Evolutionary conservation across 169 alveolate species (phyloP).

Genomic region (Plasmodium gallinaceum): DNA sequence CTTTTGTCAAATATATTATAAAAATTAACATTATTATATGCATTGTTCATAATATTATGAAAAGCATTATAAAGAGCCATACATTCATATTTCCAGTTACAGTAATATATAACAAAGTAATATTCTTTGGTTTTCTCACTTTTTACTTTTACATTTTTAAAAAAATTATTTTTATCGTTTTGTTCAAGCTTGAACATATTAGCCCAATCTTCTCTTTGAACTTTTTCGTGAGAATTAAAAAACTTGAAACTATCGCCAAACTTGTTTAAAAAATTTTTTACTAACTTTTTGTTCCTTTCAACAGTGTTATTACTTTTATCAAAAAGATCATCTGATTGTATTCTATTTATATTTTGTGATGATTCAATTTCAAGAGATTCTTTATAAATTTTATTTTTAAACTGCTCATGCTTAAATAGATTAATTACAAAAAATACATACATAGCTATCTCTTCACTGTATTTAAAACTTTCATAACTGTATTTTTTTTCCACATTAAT

Average conservation of each 20-base stretch:
- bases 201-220: slow-evolving; percentile 76
- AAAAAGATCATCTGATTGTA: not conserved
- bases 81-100: slow-evolving; percentile 75
- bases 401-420: slow-evolving; percentile 74
- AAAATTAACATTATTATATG: slow-evolving; percentile 49
- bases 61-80: slow-evolving; percentile 73
- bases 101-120: slow-evolving; percentile 72
- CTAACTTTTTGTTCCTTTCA: slow-evolving; percentile 39
- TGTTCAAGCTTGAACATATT: slow-evolving; percentile 70
- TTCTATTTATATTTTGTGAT: slow-evolving; percentile 9
- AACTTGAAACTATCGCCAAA: slow-evolving; percentile 73
- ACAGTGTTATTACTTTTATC: not conserved
- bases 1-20: slow-evolving; percentile 21
- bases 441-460: slow-evolving; percentile 42
- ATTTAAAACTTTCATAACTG: slow-evolving; percentile 57
- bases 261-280: slow-evolving; percentile 31
- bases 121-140: slow-evolving; percentile 63
- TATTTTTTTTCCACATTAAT: slow-evolving; percentile 72
- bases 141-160: slow-evolving; percentile 61
- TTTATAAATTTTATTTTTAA: slow-evolving; percentile 55
- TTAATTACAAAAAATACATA: slow-evolving; percentile 56
- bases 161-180: slow-evolving; percentile 63
- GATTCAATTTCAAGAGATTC: slow-evolving; percentile 18
- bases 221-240: slow-evolving; percentile 52
- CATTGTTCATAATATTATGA: slow-evolving; percentile 56